phyloP scores from a whole-genome alignment of 495 filamentous ascomycete species.

The Penicillium antarcticum region DNA sequence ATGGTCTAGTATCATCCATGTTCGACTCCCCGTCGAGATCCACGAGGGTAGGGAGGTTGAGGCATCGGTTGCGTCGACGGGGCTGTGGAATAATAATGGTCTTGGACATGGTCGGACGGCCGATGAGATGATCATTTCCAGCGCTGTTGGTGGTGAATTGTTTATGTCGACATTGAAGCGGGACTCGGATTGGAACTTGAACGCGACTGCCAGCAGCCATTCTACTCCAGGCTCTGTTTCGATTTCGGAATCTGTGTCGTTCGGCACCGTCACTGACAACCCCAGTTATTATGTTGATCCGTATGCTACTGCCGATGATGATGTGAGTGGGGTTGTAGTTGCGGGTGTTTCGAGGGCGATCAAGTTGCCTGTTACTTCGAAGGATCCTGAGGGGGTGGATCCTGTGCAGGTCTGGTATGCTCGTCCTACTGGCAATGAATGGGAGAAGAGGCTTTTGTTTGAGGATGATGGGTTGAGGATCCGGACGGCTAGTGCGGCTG shows the following conservation, averaged over 20 bases:
- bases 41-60: slow-evolving; percentile 14
- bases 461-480: slow-evolving; percentile 56
- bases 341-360: slow-evolving; percentile 44
- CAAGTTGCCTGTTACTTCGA: slow-evolving; percentile 33
- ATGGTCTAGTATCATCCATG: slow-evolving; percentile 37
- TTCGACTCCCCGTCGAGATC: slow-evolving; percentile 22
- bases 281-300: slow-evolving; percentile 53
- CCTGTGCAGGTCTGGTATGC: slow-evolving; percentile 48
- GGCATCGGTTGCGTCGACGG: slow-evolving; percentile 39
- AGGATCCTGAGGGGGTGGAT: slow-evolving; percentile 36
- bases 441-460: slow-evolving; percentile 50
- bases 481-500: slow-evolving; percentile 48
- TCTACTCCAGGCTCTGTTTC: slow-evolving; percentile 39
- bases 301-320: slow-evolving; percentile 25
- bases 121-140: slow-evolving; percentile 47
- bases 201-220: too few species aligned
- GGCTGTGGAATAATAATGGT: slow-evolving; percentile 54
- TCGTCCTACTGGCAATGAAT: slow-evolving; percentile 20
- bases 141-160: slow-evolving; percentile 34
- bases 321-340: slow-evolving; percentile 55
- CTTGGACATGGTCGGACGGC: slow-evolving; percentile 48
- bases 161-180: slow-evolving; percentile 19
- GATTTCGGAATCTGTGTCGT: slow-evolving; percentile 35
- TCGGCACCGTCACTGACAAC: slow-evolving; percentile 53
- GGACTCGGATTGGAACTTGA: not conserved